phyloP scores from a whole-genome alignment of 805 yeast species.

The Wickerhamomyces xylosicus region DNA sequence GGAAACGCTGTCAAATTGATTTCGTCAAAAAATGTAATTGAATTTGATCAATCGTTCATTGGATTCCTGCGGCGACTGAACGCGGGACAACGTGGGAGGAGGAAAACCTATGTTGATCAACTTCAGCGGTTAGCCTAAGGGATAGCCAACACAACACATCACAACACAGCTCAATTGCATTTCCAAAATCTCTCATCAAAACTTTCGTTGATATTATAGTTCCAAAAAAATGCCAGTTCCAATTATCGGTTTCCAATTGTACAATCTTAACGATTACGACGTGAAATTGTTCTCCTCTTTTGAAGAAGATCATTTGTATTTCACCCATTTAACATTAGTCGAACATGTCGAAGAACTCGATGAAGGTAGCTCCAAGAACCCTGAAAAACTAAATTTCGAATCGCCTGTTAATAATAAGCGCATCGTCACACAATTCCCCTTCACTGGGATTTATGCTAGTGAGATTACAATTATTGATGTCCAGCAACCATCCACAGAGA shows the following conservation, averaged over 20 bases:
- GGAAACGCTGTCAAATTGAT: too few relatives aligned
- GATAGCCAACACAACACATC: too few relatives aligned
- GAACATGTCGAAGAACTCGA: slow-evolving; percentile 9
- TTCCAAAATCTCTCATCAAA: too few relatives aligned
- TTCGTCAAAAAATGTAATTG: too few relatives aligned
- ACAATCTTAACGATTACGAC: slow-evolving; percentile 17
- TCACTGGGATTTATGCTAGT: slow-evolving; percentile 11
- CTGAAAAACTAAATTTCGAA: slow-evolving; percentile 9
- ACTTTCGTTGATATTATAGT: too few relatives aligned
- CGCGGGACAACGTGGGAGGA: too few relatives aligned
- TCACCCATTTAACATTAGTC: slow-evolving; percentile 11
- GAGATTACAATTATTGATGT: slow-evolving; percentile 10
- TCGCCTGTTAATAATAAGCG: slow-evolving; percentile 2
- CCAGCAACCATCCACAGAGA: not conserved
- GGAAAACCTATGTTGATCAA: too few relatives aligned
- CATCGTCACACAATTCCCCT: slow-evolving; percentile 13
- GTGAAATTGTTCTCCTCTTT: slow-evolving; percentile 13
- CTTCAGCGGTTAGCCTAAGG: too few relatives aligned
- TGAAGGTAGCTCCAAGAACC: slow-evolving; percentile 16
- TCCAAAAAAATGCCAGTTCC: slow-evolving; percentile 13
- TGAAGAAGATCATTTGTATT: slow-evolving; percentile 13
- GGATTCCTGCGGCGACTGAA: too few relatives aligned
- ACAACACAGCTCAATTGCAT: too few relatives aligned
- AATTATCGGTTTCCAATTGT: slow-evolving; percentile 14
- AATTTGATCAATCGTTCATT: too few relatives aligned